phyloP scores from a whole-genome alignment of 768 basidiomycete genomes.

The Leccinum pellstonianum region DNA sequence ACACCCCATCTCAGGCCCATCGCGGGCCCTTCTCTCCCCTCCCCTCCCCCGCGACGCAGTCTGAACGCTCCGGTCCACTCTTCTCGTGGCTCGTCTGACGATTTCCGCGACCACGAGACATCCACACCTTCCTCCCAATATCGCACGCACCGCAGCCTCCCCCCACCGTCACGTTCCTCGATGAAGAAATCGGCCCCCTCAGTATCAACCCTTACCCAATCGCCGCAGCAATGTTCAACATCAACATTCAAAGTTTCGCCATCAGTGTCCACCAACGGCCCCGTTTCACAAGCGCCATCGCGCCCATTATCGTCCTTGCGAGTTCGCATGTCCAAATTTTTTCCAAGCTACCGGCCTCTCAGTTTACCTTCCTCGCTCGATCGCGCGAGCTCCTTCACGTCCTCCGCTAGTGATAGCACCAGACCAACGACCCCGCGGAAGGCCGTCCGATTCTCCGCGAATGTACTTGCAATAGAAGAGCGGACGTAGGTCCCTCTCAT shows the following conservation, averaged over 20 bases:
- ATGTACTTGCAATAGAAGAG: constrained; percentile 34
- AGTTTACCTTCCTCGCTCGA: constrained; percentile 36
- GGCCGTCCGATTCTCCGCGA: constrained; percentile 60
- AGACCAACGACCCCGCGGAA: constrained; percentile 52
- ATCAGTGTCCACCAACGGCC: constrained; percentile 34
- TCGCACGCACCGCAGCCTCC: constrained; percentile 34
- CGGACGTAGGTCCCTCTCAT: constrained; percentile 13
- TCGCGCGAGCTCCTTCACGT: constrained; percentile 31
- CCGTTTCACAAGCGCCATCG: constrained; percentile 24
- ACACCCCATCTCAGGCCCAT: constrained; percentile 65
- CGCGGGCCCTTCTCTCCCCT: constrained; percentile 17
- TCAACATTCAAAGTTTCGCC: constrained; percentile 20
- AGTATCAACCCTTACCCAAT: constrained; percentile 20
- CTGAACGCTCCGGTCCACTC: constrained; percentile 32
- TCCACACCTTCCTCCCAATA: constrained; percentile 23
- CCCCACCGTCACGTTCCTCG: constrained; percentile 62
- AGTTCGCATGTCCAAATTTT: constrained; percentile 51
- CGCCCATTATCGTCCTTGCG: constrained; percentile 42
- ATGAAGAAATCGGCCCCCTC: constrained; percentile 51
- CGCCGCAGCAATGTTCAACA: constrained; percentile 12
- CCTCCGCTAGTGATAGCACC: constrained; percentile 34
- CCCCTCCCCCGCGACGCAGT: constrained; percentile 17
- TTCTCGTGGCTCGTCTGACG: constrained; percentile 17
- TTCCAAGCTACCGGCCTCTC: constrained; percentile 42
- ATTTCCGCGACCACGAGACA: constrained; percentile 24